These are phyloP conservation scores for Pythium aphanidermatum DNA, from an alignment of 352 stramenopile species.

Conservation along the genomic window DNA sequence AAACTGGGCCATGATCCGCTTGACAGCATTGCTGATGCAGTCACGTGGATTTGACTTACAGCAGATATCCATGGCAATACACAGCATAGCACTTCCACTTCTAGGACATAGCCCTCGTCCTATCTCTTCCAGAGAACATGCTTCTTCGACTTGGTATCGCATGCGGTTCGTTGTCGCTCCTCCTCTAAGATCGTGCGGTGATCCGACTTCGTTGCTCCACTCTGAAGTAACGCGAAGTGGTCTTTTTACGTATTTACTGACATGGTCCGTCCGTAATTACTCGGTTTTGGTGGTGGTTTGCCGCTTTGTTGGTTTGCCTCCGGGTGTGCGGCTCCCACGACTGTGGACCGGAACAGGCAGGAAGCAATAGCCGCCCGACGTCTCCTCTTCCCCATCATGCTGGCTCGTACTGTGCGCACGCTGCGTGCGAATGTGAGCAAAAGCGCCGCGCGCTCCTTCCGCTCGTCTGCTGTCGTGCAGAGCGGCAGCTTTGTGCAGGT, in stretches of 20 bases:
- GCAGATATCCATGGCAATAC: too few relatives aligned
- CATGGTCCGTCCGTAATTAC: constrained; percentile 8
- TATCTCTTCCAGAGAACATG: too few relatives aligned
- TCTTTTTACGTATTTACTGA: constrained; percentile 11
- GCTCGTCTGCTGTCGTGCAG: constrained; percentile 37
- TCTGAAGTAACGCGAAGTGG: constrained; percentile 11
- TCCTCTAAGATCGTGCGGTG: constrained; percentile 1
- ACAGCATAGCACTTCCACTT: too few relatives aligned
- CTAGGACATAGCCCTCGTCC: too few relatives aligned
- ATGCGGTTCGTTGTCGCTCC: too few relatives aligned
- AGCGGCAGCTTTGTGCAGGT: constrained; percentile 23
- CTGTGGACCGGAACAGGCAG: constrained; percentile 15
- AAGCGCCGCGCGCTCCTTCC: constrained; percentile 27
- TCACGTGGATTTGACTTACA: too few relatives aligned
- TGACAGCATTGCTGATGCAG: too few relatives aligned
- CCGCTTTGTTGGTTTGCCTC: constrained; percentile 10
- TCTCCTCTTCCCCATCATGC: constrained; percentile 26
- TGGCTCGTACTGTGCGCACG: constrained; percentile 52
- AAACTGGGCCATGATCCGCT: not conserved
- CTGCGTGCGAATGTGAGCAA: constrained; percentile 26
- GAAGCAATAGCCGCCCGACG: too few relatives aligned
- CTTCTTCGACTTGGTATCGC: too few relatives aligned
- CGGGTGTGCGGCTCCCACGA: constrained; percentile 12
- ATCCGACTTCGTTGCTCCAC: not conserved
- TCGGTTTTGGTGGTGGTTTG: constrained; percentile 23